Base-by-base conservation (phyloP, 208 protist species). In the Crithidia acanthocephali region DNA sequence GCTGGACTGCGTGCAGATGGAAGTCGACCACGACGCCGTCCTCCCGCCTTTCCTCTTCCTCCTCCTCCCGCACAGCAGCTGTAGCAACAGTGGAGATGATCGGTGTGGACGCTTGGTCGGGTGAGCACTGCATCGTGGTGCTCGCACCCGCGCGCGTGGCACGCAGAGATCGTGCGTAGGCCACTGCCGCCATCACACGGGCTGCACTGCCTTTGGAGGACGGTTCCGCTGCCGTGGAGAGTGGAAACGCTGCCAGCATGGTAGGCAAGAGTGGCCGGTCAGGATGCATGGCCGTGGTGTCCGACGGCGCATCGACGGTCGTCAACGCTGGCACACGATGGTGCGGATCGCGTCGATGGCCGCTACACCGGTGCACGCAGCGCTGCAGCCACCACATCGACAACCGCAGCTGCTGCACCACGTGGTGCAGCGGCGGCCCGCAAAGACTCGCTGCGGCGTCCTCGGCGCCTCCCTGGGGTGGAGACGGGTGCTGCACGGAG, bases 351-450 rank as follows among this genome's bases (percentile, higher is more conserved):
- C 10, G 52, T 8, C 8, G 28, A 2, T 11, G 28, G 4, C n/a
- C 52, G 3, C 20, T 16, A 4, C 3, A 15, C 13, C 32, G 57
- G 1, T 2, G 22, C 9, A 63, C 37, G 57, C 57, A 63, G 22
- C 57, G 57, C 40, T 16, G 57, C 33, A 50, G 23, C 57, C 57
- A 63, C 57, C 57, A 63, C 57, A 63, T 50, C 23, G 57, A n/a
- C 37, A 63, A 23, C 57, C 35, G 37, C 37, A 63, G 40, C 40
- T 63, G 57, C 15, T 40, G 37, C 57, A 50, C 44, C 9, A 50
- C 10, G 44, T 3, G 11, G 50, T 55, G 5, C 50, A 7, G 25
- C 35, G 5, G 35, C 35, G 35, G 35, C n/a, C n/a, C n/a, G n/a
- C n/a, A n/a, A n/a, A n/a, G n/a, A n/a, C n/a, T n/a, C n/a, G n/a